Percentiles rank a stretch among this genome's conserved stretches.
Evolutionary conservation across 73 alveolate genomes (phyloP).

Genomic region (Paramecium octaurelia): DNA sequence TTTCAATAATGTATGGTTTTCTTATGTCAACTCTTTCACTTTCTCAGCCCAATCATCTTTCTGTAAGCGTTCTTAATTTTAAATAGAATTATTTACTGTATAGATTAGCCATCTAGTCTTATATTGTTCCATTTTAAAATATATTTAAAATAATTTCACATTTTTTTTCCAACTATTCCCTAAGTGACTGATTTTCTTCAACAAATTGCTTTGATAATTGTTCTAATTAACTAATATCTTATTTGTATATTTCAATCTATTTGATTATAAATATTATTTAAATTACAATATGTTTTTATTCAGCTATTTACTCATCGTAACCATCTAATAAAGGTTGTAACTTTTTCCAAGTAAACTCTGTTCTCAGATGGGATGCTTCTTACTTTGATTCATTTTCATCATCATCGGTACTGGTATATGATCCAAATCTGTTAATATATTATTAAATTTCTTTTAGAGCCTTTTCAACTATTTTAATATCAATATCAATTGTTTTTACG

Average conservation of each 20-base stretch:
- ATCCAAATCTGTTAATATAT: slow-evolving; percentile 32
- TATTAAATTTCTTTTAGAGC: neutral
- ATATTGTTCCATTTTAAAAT: neutral
- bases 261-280: neutral
- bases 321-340: neutral
- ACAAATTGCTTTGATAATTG: neutral
- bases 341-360: slow-evolving; percentile 15
- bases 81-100: neutral
- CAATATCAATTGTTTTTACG: neutral
- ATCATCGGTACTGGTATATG: neutral
- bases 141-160: neutral
- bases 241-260: neutral
- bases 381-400: neutral
- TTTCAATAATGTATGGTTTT: neutral
- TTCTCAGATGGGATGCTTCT: neutral
- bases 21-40: neutral
- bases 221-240: neutral
- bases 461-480: neutral
- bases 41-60: slow-evolving; percentile 23
- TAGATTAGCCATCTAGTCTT: neutral
- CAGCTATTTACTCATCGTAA: neutral
- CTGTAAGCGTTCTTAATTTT: neutral
- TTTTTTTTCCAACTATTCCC: neutral
- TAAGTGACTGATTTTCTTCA: neutral
- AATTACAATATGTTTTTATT: neutral